Base-by-base conservation (phyloP, 225 moss, liverwort and hornwort genomes). In the Takakia lepidozioides region DNA sequence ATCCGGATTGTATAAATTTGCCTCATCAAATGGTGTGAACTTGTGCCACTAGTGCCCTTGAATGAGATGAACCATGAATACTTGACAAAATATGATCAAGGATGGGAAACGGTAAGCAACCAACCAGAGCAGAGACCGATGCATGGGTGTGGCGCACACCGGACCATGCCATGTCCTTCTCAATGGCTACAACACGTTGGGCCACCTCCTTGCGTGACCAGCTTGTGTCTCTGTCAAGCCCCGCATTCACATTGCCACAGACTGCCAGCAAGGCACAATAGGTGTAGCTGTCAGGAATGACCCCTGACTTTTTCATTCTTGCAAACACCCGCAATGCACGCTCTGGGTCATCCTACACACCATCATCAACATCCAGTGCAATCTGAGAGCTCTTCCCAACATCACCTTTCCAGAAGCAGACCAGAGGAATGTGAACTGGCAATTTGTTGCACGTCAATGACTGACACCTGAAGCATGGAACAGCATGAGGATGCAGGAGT, bases 101-200 rank as follows among this genome's bases (percentile, higher is more conserved):
- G n/a, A n/a, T n/a, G n/a, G n/a, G 25, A 50, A 37, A 39, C 38
- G 5, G 44, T 43, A 5, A 44, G 54, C 36, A 27, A 79, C 86
- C 69, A 63, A 95, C 93, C 82, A 98, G 64, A 16, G 87, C 70
- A 60, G 87, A 87, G 35, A 90, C 72, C 34, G 95, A 87, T 65
- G 87, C 73, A 24, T 52, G 61, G 24, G 90, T 80, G 46, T 98
- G 90, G 11, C 66, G 72, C 22, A 98, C 69, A 46, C 75, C 73
- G 42, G 90, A 87, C 41, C 61, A 72, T 23, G 80, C 87, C 95
- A 98, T 98, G 63, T 98, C 90, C 59, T 85, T 63, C 71, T 98
- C 95, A 56, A 98, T 78, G 38, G 90, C 90, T 60, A 80, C 65
- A 35, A 98, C 68, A 66, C 87, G 72, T 70, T 73, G 84, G 20